These are phyloP conservation scores for Pseudonitzschia multiseries DNA, from an alignment of 108 stramenopile species.

Conservation along the genomic window DNA sequence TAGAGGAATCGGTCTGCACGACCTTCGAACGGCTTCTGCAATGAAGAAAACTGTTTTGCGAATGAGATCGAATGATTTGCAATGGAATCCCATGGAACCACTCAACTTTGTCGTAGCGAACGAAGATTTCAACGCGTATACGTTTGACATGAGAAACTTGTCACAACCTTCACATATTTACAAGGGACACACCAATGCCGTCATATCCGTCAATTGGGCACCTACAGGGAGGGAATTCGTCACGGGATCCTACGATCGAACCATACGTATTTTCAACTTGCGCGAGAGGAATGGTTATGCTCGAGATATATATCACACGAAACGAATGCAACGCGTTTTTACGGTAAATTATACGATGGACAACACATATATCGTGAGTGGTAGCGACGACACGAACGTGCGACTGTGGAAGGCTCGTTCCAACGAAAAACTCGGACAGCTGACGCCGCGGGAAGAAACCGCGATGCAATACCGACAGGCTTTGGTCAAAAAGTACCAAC, in stretches of 20 bases:
- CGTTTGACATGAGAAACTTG: constrained; percentile 97
- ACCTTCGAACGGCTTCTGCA: constrained; percentile 81
- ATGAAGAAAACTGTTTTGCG: constrained; percentile 89
- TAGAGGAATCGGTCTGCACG: constrained; percentile 92
- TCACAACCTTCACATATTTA: constrained; percentile 84
- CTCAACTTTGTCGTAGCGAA: constrained; percentile 96
- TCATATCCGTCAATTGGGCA: constrained; percentile 91
- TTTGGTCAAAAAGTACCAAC: constrained; percentile 82
- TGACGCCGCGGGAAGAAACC: constrained; percentile 82
- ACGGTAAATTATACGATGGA: constrained; percentile 93
- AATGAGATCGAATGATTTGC: constrained; percentile 94
- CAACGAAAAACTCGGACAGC: constrained; percentile 88
- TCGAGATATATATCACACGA: constrained; percentile 95
- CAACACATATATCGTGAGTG: constrained; percentile 90
- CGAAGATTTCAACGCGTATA: constrained; percentile 94
- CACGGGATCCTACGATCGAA: constrained; percentile 94
- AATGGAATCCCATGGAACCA: constrained; percentile 99
- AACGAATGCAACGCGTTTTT: constrained; percentile 99
- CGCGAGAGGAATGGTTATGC: constrained; percentile 57
- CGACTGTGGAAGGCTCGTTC: constrained; percentile 97
- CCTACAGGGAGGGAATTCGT: constrained; percentile 98
- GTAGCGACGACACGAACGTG: constrained; percentile 96
- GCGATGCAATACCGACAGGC: constrained; percentile 86
- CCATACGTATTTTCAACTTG: constrained; percentile 87
- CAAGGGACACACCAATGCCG: constrained; percentile 97